Conservation (phyloP, 495 filamentous ascomycete species). For the Aspergillus avenaceus region DNA sequence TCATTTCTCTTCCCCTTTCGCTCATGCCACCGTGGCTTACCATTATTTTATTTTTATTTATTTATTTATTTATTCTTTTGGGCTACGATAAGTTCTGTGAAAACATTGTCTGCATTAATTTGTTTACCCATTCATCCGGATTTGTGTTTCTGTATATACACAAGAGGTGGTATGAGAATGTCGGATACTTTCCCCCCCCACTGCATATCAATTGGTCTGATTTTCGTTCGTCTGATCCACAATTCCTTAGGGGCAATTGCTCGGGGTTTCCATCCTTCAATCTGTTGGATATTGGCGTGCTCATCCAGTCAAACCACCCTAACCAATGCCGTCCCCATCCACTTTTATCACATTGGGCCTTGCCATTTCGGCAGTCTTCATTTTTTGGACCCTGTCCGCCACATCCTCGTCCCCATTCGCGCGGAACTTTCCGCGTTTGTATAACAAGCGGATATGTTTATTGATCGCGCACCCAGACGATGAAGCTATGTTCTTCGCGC, state of each 20-base stretch:
- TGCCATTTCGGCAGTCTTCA: conserved; percentile 30
- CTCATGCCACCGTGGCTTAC: conserved; percentile 13
- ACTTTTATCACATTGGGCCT: conserved; percentile 22
- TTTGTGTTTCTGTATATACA: not conserved
- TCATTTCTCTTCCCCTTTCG: conserved; percentile 7
- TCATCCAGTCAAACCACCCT: not conserved
- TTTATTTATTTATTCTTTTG: not conserved
- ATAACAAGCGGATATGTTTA: conserved; percentile 77
- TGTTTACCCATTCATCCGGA: not conserved
- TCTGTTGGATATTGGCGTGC: not conserved
- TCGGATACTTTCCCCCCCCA: conserved; percentile 1
- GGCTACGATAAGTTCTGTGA: no score
- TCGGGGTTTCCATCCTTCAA: not conserved
- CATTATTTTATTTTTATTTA: not conserved
- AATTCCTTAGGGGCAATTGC: not conserved
- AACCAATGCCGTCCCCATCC: conserved; percentile 14
- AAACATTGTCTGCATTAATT: not conserved
- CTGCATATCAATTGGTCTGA: not conserved
- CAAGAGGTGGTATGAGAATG: conserved; percentile 4
- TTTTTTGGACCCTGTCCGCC: conserved; percentile 47
- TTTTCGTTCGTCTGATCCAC: conserved; percentile 2
- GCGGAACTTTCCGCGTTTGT: conserved; percentile 63
- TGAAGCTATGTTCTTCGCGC: conserved; percentile 99
- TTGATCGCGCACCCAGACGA: conserved; percentile 97
- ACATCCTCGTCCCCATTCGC: conserved; percentile 58